Base-by-base conservation (phyloP, 2,329 filamentous ascomycete species). In the Aspergillus awamori region DNA sequence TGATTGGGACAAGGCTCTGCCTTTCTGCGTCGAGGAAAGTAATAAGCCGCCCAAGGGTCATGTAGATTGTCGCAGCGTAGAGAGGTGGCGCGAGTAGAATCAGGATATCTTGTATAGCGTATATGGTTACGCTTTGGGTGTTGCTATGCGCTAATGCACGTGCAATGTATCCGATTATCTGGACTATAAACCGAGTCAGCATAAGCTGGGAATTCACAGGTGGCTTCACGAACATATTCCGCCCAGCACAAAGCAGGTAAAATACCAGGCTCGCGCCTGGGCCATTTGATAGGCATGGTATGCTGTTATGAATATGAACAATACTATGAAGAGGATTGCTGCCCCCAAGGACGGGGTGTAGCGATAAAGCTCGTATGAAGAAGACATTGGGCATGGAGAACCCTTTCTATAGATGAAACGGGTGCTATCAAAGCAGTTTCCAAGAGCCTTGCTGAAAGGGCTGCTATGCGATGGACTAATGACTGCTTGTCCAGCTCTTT, bases 211-310 rank as follows among this genome's bases (percentile, higher is more conserved):
- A 24, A 8, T 8, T 48, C 17, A 1, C 10, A 8, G 8, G 68
- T 4, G 24, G 4, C 7, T 76, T 57, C 33, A 36, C 33, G 11
- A 71, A 80, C 78, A 77, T 4, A 77, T 22, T 28, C 77, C 73
- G 10, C 78, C 78, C 5, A 79, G 58, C 5, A 71, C 62, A 17
- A 80, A 79, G 1, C 72, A 65, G 11, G 73, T 66, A 43, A 83
- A 83, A 65, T 82, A 86, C 77, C 81, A 84, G 10, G 78, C 79
- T 36, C 77, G 73, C 2, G 77, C 77, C 26, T 73, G 78, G 20
- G 77, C 66, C 45, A 83, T 74, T 26, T 77, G 76, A 61, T 71
- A 81, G 1, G 66, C 63, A 62, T 86, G 83, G 1, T 70, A 64
- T 0, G 67, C 53, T 2, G 83, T 82, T 5, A 79, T 67, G 5